These are phyloP conservation scores for Pyrenochaeta sp. DNA, from an alignment of 2,329 filamentous ascomycete species.

Conservation along the genomic window DNA sequence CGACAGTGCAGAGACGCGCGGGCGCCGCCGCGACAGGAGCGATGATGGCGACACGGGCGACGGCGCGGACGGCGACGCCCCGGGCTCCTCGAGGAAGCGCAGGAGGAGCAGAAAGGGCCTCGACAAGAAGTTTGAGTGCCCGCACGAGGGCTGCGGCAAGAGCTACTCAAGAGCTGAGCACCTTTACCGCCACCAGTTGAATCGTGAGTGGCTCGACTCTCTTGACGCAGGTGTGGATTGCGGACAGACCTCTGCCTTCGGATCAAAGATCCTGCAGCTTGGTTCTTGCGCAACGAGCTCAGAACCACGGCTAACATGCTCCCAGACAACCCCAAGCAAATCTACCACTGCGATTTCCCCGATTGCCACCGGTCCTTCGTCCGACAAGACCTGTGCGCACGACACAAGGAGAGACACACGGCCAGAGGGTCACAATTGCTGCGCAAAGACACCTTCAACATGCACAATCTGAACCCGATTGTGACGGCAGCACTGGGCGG, in stretches of 20 bases:
- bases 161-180: conserved; percentile 97
- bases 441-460: conserved; percentile 71
- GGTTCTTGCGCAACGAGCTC: background rate
- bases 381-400: conserved; percentile 87
- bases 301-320: conserved; percentile 17
- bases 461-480: conserved; percentile 58
- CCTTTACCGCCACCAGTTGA: conserved; percentile 93
- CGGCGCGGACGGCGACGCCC: conserved; percentile 32
- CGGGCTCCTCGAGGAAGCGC: conserved; percentile 59
- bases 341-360: conserved; percentile 91
- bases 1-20: conserved; percentile 44
- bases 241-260: no score
- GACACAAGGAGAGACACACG: conserved; percentile 59
- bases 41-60: conserved; percentile 36
- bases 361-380: conserved; percentile 92
- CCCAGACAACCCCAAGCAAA: conserved; percentile 90
- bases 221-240: background rate
- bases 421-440: conserved; percentile 76
- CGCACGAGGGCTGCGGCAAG: conserved; percentile 87
- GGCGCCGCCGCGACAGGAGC: conserved; percentile 48
- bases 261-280: no score
- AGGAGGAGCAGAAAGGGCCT: conserved; percentile 77
- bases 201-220: conserved; percentile 67
- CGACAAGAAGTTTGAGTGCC: conserved; percentile 76
- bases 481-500: conserved; percentile 48